These are phyloP conservation scores for Penicillium vulpinum DNA, from an alignment of 2,329 filamentous ascomycete genomes.

Conservation along the genomic window DNA sequence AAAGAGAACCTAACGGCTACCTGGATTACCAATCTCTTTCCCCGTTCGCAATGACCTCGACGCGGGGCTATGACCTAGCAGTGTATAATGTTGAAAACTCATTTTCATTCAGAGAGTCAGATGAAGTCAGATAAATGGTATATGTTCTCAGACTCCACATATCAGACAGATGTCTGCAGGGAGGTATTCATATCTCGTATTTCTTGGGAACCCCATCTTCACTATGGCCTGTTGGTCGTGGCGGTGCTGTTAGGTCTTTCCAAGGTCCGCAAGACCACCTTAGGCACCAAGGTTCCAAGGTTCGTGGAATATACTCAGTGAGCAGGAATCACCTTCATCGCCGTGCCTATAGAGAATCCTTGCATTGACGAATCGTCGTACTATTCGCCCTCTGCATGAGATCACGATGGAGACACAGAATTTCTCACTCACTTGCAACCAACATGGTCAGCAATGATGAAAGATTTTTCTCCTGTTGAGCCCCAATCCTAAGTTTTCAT, in stretches of 20 bases:
- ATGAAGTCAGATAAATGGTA: background rate
- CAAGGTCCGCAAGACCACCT: background rate
- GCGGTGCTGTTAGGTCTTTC: background rate
- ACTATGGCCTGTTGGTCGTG: no score
- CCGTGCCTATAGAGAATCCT: no score
- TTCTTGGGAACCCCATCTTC: background rate
- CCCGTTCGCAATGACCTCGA: background rate
- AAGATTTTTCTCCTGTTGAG: conserved; percentile 1
- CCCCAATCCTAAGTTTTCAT: conserved; percentile 15
- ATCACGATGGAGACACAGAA: no score
- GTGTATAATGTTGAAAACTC: background rate
- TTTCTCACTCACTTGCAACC: no score
- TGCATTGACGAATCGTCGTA: no score
- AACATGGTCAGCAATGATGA: conserved; percentile 6
- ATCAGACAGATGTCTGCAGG: background rate
- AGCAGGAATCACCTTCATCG: no score
- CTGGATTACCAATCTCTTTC: conserved; percentile 8
- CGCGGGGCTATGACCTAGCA: background rate
- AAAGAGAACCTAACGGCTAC: conserved; percentile 3
- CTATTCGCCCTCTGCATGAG: no score
- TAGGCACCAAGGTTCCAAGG: background rate
- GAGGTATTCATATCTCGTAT: background rate
- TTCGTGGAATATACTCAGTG: no score
- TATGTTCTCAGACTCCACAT: background rate
- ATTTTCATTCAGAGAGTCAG: background rate